Base-by-base conservation (phyloP, 73 alveolate species). In the Paramecium caudatum region DNA sequence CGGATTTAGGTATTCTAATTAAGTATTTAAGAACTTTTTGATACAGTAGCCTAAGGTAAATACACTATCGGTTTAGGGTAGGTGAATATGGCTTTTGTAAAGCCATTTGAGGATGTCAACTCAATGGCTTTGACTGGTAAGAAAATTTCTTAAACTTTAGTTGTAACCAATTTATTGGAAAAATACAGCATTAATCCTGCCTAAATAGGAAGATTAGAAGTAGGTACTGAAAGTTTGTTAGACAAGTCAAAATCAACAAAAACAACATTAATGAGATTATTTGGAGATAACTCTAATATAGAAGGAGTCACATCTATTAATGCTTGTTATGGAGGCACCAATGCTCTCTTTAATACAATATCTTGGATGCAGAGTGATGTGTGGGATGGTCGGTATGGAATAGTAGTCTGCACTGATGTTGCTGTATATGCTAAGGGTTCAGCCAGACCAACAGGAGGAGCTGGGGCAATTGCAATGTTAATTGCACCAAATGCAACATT, bases 381-480 rank as follows among this genome's bases (percentile, higher is more conserved):
- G 86, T 98, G 98, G 96, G 99, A 98, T 91, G 99, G 99, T 37
- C 96, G 99, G 85, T 93, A 91, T 62, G 99, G 98, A 3, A 82
- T 97, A 16, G 99, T 98, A 0, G 97, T 98, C 5, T 90, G 97
- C 46, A 97, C 98, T 9, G 99, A 98, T 91, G 91, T 97, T 37
- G 99, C 99, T 0, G 98, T 97, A 7, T 98, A 98, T 93, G 95
- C 94, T 12, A 95, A 93, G 87, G 99, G 99, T 3, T 94, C 98
- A n/a, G 99, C 99, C 0, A 82, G 99, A 34, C 98, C 99, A 0
- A 98, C 99, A 3, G 99, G 99, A 0, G 99, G 99, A 19, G 96
- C 97, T 47, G 99, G 99, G 16, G 97, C 99, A 8, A 80, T 95
- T 0, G 99, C 99, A 1, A 90, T 97, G 91, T 84, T 97, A 12